Conservation (phyloP, 1,139 yeast genomes). For the Pichia sp. region DNA sequence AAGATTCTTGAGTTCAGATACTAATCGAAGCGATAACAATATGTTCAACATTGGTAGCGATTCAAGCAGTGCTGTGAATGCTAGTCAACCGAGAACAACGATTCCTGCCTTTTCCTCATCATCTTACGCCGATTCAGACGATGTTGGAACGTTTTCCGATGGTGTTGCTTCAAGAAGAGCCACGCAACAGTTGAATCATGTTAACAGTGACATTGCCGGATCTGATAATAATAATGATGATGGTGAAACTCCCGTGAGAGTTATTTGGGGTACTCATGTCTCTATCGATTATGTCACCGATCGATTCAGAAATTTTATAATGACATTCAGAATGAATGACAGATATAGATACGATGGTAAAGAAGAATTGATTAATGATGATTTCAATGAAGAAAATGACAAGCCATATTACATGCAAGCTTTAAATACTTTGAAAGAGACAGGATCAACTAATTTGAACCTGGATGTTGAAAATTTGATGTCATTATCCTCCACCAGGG, state of each 20-base stretch:
- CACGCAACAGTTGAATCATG: neutral
- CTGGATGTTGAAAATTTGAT: constrained; percentile 75
- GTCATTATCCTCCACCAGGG: constrained; percentile 68
- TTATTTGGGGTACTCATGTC: constrained; percentile 98
- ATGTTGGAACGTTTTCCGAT: neutral
- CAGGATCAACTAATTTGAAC: constrained; percentile 77
- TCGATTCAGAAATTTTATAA: constrained; percentile 71
- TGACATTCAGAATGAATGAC: constrained; percentile 74
- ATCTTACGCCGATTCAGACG: constrained; percentile 1
- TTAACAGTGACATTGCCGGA: neutral
- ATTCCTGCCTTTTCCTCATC: constrained; percentile 18
- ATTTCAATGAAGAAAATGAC: constrained; percentile 49
- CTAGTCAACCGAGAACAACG: neutral
- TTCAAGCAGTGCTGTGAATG: neutral
- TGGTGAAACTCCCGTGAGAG: constrained; percentile 60
- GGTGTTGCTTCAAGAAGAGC: neutral
- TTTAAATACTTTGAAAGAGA: constrained; percentile 63
- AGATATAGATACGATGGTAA: constrained; percentile 47
- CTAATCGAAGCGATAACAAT: neutral
- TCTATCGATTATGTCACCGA: constrained; percentile 82
- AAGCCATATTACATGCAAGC: constrained; percentile 59
- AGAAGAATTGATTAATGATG: constrained; percentile 21
- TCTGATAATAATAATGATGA: neutral
- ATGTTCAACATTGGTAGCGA: neutral
- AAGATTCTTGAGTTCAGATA: neutral